A percentile compares a stretch with the other conserved stretches of the same genome.
phyloP scores from a whole-genome alignment of 805 yeast genomes.

The Saccharomycopsis sp. region DNA sequence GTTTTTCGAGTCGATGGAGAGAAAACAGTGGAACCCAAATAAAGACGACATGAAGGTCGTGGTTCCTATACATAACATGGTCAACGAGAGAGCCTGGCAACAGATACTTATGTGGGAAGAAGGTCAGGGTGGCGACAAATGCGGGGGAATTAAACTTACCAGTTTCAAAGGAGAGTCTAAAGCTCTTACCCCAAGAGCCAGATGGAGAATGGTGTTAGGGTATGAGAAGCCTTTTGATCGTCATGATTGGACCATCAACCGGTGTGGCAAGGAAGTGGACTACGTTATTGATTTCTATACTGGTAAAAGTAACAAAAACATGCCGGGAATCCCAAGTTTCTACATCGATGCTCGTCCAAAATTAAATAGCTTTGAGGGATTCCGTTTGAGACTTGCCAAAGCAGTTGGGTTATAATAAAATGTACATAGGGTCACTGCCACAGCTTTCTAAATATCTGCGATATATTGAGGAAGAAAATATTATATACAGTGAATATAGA shows the following conservation, averaged over 20 bases:
- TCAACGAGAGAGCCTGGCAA: slow-evolving; percentile 88
- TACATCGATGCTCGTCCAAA: slow-evolving; percentile 91
- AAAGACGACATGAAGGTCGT: slow-evolving; percentile 81
- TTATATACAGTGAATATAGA: background rate
- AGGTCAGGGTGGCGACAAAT: slow-evolving; percentile 46
- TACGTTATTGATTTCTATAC: slow-evolving; percentile 90
- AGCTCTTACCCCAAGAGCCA: slow-evolving; percentile 83
- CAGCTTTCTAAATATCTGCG: background rate
- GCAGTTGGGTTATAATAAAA: slow-evolving; percentile 45
- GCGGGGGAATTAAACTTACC: slow-evolving; percentile 82
- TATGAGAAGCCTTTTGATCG: slow-evolving; percentile 84
- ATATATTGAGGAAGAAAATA: background rate
- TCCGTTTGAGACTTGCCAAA: slow-evolving; percentile 56
- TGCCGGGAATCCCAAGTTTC: slow-evolving; percentile 51
- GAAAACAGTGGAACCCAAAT: slow-evolving; percentile 83
- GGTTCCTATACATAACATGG: slow-evolving; percentile 90
- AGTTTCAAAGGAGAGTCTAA: slow-evolving; percentile 86
- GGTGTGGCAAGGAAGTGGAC: slow-evolving; percentile 79
- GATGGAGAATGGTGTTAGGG: slow-evolving; percentile 59
- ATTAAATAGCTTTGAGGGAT: slow-evolving; percentile 73
- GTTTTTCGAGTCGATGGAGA: slow-evolving; percentile 87
- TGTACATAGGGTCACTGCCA: no score
- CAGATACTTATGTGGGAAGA: slow-evolving; percentile 81
- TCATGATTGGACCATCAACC: slow-evolving; percentile 86
- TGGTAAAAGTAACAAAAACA: slow-evolving; percentile 43